phyloP scores from a whole-genome alignment of 306 rosid genomes.

The Sindora glabra region DNA sequence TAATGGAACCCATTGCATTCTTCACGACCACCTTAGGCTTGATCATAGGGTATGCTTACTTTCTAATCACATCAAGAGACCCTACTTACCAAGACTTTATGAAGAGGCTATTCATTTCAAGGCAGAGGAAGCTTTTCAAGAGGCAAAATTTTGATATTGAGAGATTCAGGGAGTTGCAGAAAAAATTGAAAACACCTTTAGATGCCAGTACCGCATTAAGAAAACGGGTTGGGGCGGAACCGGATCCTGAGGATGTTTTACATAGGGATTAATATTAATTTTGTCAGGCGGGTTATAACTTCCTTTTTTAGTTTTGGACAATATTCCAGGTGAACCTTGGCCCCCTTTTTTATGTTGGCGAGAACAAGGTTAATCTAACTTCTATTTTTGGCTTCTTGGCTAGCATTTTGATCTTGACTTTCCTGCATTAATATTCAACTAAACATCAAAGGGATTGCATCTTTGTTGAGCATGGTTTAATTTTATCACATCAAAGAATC shows the following conservation, averaged over 20 bases:
- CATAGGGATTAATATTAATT: conserved; percentile 28
- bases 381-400: conserved; percentile 1
- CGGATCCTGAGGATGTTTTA: conserved; percentile 59
- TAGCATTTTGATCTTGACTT: background rate
- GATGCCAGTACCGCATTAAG: conserved; percentile 49
- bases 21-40: conserved; percentile 64
- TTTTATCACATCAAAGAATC: background rate
- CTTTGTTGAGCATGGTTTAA: background rate
- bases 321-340: conserved; percentile 4
- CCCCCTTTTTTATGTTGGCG: conserved; percentile 15
- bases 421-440: background rate
- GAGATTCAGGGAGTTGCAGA: conserved; percentile 54
- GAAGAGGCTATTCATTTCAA: conserved; percentile 75
- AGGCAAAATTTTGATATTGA: conserved; percentile 50
- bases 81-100: conserved; percentile 82
- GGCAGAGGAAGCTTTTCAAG: conserved; percentile 77
- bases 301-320: background rate
- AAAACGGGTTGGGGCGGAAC: conserved; percentile 50
- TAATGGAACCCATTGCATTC: conserved; percentile 90
- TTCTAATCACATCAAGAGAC: conserved; percentile 83
- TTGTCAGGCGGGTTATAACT: background rate
- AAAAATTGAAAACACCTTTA: conserved; percentile 32
- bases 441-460: background rate
- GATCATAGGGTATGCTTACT: conserved; percentile 87
- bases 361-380: conserved; percentile 21